A percentile compares a stretch with the other conserved stretches of the same genome.
Conservation (phyloP, 192 early-diverging fungal species). For the Podila epicladia region DNA sequence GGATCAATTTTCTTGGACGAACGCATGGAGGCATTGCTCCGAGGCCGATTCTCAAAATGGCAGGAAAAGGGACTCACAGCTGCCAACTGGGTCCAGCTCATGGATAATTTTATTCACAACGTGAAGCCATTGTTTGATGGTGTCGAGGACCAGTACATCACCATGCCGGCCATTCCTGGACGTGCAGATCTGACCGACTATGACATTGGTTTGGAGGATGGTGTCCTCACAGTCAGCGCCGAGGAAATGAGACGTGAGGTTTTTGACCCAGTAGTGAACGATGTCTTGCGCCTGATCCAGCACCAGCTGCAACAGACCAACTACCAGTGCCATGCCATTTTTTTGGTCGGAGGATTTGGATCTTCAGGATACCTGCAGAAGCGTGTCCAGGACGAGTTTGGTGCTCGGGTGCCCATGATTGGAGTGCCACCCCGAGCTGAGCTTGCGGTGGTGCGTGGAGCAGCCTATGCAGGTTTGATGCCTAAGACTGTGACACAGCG, state of each 20-base stretch:
- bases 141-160: conserved; percentile 53
- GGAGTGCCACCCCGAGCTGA: conserved; percentile 64
- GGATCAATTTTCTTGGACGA: conserved; percentile 65
- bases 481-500: conserved; percentile 58
- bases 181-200: conserved; percentile 47
- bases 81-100: conserved; percentile 51
- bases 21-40: conserved; percentile 53
- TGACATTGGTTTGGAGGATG: conserved; percentile 54
- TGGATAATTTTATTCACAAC: conserved; percentile 60
- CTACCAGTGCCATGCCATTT: conserved; percentile 55
- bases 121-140: conserved; percentile 61
- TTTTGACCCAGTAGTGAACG: conserved; percentile 66
- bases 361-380: conserved; percentile 60
- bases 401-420: conserved; percentile 50
- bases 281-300: conserved; percentile 61
- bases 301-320: conserved; percentile 57
- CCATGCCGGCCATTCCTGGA: conserved; percentile 53
- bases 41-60: conserved; percentile 52
- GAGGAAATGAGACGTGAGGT: conserved; percentile 60
- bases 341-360: conserved; percentile 68
- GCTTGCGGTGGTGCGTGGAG: conserved; percentile 63
- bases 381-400: conserved; percentile 59
- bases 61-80: conserved; percentile 49
- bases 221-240: conserved; percentile 57
- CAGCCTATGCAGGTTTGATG: conserved; percentile 62